These are phyloP conservation scores for Iberis pinnata DNA, from an alignment of 345 rosid genomes.

Conservation along the genomic window DNA sequence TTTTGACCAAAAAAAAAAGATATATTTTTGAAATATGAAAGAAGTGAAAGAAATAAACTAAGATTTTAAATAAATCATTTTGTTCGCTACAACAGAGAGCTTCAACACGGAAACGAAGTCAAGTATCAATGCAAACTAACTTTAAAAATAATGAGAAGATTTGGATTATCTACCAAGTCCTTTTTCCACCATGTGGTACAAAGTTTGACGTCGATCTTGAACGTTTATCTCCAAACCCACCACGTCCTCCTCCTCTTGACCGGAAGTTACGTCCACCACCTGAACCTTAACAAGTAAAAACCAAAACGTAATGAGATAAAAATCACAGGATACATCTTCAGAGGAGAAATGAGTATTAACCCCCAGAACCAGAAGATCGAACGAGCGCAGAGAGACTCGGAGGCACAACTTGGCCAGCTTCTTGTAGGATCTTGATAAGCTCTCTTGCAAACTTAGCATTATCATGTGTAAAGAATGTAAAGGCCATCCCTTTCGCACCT, in stretches of 20 bases:
- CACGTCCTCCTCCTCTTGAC: conserved; percentile 74
- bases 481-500: conserved; percentile 91
- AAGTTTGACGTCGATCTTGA: conserved; percentile 66
- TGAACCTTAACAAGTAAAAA: conserved; percentile 12
- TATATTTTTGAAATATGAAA: not conserved
- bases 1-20: not conserved
- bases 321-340: no score
- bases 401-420: conserved; percentile 76
- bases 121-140: conserved; percentile 9
- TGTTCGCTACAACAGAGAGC: conserved; percentile 17
- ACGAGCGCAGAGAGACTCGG: conserved; percentile 58
- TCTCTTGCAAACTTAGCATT: conserved; percentile 82
- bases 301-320: not conserved
- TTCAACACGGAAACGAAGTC: conserved; percentile 16
- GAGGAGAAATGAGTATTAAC: conserved; percentile 28
- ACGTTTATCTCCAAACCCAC: conserved; percentile 59
- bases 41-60: conserved; percentile 8
- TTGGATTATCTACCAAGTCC: conserved; percentile 42
- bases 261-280: conserved; percentile 63
- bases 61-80: not conserved
- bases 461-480: conserved; percentile 72
- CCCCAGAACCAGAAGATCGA: conserved; percentile 49
- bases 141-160: not conserved
- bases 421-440: conserved; percentile 79
- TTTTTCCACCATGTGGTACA: conserved; percentile 60